Conservation (phyloP, 2,329 filamentous ascomycete genomes). For the Neonectria punicea region DNA sequence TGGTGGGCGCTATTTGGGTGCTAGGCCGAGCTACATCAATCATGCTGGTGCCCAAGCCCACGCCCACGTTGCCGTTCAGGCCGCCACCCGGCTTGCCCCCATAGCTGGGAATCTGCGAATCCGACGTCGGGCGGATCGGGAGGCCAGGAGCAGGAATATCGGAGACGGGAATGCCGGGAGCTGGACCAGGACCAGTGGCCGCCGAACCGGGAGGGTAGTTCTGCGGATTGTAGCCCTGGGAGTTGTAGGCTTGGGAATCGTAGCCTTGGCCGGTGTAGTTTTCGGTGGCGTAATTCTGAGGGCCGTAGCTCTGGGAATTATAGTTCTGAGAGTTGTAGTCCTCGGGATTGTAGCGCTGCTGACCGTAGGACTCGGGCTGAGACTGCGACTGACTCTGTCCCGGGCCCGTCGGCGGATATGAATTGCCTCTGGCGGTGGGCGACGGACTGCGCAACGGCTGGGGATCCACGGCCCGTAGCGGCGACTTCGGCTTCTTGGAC, state of each 20-base stretch:
- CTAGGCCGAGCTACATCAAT: slow-evolving; percentile 23
- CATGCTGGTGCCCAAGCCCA: slow-evolving; percentile 32
- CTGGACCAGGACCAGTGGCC: slow-evolving; percentile 12
- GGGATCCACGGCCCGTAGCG: slow-evolving; percentile 42
- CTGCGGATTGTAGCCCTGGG: slow-evolving; percentile 32
- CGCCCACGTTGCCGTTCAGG: slow-evolving; percentile 6
- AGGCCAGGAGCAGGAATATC: slow-evolving; percentile 20
- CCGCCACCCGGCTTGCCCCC: slow-evolving; percentile 7
- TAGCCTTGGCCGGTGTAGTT: slow-evolving; percentile 11
- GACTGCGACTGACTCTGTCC: slow-evolving; percentile 7
- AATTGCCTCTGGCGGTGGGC: slow-evolving; percentile 30
- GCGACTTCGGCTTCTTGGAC: slow-evolving; percentile 30
- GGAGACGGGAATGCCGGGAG: slow-evolving; percentile 30
- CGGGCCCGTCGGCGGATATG: slow-evolving; percentile 27
- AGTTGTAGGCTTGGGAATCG: slow-evolving; percentile 7
- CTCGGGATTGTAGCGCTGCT: slow-evolving; percentile 30
- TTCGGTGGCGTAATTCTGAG: slow-evolving; percentile 23
- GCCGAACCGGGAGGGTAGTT: slow-evolving; percentile 34
- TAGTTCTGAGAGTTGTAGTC: slow-evolving; percentile 36
- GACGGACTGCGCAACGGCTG: slow-evolving; percentile 42
- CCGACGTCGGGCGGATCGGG: slow-evolving; percentile 37
- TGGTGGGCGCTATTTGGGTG: slow-evolving; percentile 31
- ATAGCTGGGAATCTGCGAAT: slow-evolving; percentile 35
- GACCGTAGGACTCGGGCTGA: slow-evolving; percentile 27
- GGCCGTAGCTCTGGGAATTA: slow-evolving; percentile 20